Evolutionary conservation across 228 moss, liverwort and hornwort genomes (phyloP).

Genomic region (Sphagnum magellanicum): DNA sequence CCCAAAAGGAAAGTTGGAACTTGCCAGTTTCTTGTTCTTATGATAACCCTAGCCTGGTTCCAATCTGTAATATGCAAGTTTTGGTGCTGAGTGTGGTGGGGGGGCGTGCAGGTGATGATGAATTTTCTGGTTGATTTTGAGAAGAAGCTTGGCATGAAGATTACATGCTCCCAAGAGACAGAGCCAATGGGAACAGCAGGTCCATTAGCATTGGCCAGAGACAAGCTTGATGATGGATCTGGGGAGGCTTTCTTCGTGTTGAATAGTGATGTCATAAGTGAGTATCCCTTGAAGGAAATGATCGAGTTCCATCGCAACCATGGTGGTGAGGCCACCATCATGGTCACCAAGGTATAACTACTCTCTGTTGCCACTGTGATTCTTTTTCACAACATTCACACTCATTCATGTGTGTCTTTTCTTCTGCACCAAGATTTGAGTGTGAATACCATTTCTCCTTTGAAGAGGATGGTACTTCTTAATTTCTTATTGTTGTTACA

Average conservation of each 20-base stretch:
- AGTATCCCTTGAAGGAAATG: conserved; percentile 45
- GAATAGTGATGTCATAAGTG: conserved; percentile 55
- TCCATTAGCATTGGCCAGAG: conserved; percentile 42
- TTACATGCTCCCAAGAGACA: conserved; percentile 44
- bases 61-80: no score
- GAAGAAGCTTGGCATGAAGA: conserved; percentile 37
- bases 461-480: neutral
- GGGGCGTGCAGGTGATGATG: conserved; percentile 33
- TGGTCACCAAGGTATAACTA: conserved; percentile 43
- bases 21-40: no score
- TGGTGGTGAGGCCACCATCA: conserved; percentile 41
- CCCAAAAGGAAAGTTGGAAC: no score
- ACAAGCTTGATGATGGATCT: conserved; percentile 49
- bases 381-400: neutral
- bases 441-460: neutral
- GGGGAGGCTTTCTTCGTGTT: conserved; percentile 52
- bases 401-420: neutral
- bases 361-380: neutral
- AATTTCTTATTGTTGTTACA: neutral
- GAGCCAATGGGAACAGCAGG: conserved; percentile 58
- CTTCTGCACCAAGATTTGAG: neutral
- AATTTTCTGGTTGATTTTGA: conserved; percentile 47
- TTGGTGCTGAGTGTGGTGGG: no score
- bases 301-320: conserved; percentile 41
- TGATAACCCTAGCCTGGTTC: no score